Evolutionary conservation across 371 early-diverging fungal species (phyloP), one percentile per base, ranked within the genome.

Genomic region (Mortierella sp.): DNA sequence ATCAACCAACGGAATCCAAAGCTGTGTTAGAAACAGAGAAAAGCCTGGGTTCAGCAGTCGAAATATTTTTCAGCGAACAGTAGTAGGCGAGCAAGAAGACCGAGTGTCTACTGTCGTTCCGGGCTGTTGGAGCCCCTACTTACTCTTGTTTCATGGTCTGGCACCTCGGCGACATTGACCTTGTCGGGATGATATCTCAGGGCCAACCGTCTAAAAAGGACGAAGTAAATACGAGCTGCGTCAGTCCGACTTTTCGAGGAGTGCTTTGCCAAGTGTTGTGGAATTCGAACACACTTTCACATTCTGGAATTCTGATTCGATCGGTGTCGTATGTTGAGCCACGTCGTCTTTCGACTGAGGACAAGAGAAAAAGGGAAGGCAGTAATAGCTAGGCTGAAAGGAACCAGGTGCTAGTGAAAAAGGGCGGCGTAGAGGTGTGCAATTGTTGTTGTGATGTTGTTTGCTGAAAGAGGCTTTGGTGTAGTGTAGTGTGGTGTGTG

Each of bases 161-260:
- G 83, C 39, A 75, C 69, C 53, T 83, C 83, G 19, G 76, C 76
- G 4, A 68, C 72, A 24, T 83, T 83, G 73, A 83, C 90, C 66
- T 93, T 92, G 78, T 96, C 96, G 4, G 96, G 96, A 79, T 97
- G 97, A 75, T 93, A 93, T 77, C 92, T 92, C 29, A 93, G 87
- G 1, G 96, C 95, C 34, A 94, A 81, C 13, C 89, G 87, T 71
- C 94, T 88, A 79, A 85, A 1, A 6, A 50, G 29, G 41, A 63
- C 4, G 40, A 29, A 26, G 63, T 14, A 66, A 37, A 40, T 37
- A 24, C 4, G 6, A 31, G 37, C 29, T 41, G 41, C 45, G 39
- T 53, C 37, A 34, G 34, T 37, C 34, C 4, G 1, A 10, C 29
- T 24, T 24, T 6, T 2, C 26, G n/a, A n/a, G n/a, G n/a, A n/a